These are phyloP conservation scores for Schizophyllum commune DNA, from an alignment of 1,284 basidiomycete genomes.

Conservation along the genomic window DNA sequence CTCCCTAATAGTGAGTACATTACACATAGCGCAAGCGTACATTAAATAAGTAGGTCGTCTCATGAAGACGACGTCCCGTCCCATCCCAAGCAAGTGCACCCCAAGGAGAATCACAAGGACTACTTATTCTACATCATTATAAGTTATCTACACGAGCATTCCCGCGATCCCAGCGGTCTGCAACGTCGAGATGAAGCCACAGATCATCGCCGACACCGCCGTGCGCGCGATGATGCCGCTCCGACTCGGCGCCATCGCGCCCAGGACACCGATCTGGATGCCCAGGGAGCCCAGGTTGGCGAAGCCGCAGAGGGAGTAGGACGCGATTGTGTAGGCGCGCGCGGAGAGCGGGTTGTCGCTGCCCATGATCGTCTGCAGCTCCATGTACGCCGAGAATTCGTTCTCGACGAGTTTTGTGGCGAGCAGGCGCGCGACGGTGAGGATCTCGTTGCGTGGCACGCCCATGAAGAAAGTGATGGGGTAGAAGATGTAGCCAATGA, in stretches of 20 bases:
- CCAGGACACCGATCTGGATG: conserved; percentile 86
- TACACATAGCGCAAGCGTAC: too few species aligned
- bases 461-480: conserved; percentile 82
- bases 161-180: conserved; percentile 70
- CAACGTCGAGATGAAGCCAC: conserved; percentile 70
- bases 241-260: conserved; percentile 75
- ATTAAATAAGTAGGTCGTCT: too few species aligned
- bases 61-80: too few species aligned
- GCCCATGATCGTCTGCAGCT: conserved; percentile 45
- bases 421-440: conserved; percentile 71
- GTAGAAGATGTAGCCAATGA: conserved; percentile 84
- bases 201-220: conserved; percentile 73
- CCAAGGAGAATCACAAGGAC: too few species aligned
- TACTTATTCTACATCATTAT: too few species aligned
- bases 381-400: conserved; percentile 52
- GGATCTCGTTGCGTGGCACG: conserved; percentile 66
- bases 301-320: conserved; percentile 85
- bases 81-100: too few species aligned
- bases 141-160: conserved; percentile 18
- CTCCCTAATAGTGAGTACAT: too few species aligned
- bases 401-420: conserved; percentile 85
- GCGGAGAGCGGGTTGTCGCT: conserved; percentile 50
- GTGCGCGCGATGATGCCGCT: conserved; percentile 64
- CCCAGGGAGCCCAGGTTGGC: conserved; percentile 83
- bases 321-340: conserved; percentile 72